Percentiles rank a stretch among this genome's conserved stretches.
phyloP scores from a whole-genome alignment of 306 rosid genomes.

The Fagus sylvatica region DNA sequence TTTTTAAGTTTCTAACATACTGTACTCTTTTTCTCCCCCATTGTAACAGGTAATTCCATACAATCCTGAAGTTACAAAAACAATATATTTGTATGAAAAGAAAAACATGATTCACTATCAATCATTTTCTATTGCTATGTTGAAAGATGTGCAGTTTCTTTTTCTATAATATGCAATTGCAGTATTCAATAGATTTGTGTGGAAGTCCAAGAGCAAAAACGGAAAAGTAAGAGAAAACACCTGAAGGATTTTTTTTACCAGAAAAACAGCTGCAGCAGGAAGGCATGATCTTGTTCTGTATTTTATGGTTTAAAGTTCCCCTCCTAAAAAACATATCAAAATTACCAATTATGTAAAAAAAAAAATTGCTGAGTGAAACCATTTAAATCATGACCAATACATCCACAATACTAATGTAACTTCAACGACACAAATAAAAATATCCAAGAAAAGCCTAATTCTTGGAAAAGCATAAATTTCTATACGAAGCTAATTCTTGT shows the following conservation, averaged over 20 bases:
- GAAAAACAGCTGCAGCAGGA: slow-evolving; percentile 89
- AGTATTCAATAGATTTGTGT: slow-evolving; percentile 7
- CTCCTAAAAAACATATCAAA: slow-evolving; percentile 61
- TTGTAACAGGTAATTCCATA: background rate
- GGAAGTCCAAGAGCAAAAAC: slow-evolving; percentile 8
- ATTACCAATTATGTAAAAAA: slow-evolving; percentile 18
- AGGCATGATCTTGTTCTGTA: slow-evolving; percentile 69
- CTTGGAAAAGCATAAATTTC: background rate
- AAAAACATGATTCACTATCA: background rate
- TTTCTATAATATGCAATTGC: slow-evolving; percentile 8
- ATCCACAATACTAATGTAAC: background rate
- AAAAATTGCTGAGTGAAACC: slow-evolving; percentile 15
- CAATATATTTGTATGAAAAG: background rate
- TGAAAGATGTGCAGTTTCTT: background rate
- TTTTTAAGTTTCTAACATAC: background rate
- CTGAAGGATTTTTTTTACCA: slow-evolving; percentile 96
- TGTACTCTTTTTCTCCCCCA: background rate
- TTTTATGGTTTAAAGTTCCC: slow-evolving; percentile 76
- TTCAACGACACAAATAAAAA: background rate
- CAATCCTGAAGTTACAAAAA: background rate
- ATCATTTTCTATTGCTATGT: background rate
- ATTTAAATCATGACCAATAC: background rate
- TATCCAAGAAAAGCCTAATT: background rate
- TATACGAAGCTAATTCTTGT: too few relatives aligned
- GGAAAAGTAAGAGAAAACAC: slow-evolving; percentile 38